Conservation (phyloP, 192 early-diverging fungal genomes). For the Pilaira anomala region DNA sequence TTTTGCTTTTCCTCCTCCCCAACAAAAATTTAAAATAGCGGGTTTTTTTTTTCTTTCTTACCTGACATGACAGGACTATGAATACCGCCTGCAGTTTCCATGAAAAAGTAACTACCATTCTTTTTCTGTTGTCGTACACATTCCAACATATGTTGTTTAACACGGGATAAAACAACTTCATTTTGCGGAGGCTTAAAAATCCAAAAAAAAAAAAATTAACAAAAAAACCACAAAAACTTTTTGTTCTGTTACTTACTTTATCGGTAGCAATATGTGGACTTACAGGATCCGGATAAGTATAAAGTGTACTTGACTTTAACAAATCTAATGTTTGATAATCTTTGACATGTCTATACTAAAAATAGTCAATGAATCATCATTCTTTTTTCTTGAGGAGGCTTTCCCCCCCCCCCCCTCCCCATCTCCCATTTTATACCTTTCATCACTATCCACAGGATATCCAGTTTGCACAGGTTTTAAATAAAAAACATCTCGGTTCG, state of each 20-base stretch:
- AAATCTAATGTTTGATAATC: slow-evolving; percentile 36
- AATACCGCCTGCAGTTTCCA: slow-evolving; percentile 85
- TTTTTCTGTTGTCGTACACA: slow-evolving; percentile 19
- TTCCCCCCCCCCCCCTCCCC: not conserved
- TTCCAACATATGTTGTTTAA: slow-evolving; percentile 39
- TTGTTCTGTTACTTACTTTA: slow-evolving; percentile 32
- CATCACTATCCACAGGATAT: slow-evolving; percentile 74
- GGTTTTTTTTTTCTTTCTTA: slow-evolving; percentile 15
- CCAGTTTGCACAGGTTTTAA: slow-evolving; percentile 85
- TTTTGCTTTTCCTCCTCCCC: not conserved
- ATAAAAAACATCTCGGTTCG: slow-evolving; percentile 55
- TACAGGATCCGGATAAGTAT: slow-evolving; percentile 68
- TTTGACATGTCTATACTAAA: slow-evolving; percentile 53
- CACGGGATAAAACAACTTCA: slow-evolving; percentile 38
- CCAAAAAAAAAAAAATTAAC: not conserved
- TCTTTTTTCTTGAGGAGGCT: not conserved
- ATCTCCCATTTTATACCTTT: slow-evolving; percentile 45
- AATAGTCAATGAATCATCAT: not conserved
- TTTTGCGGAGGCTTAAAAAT: slow-evolving; percentile 44
- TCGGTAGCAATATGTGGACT: slow-evolving; percentile 70
- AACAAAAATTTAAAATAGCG: slow-evolving; percentile 2
- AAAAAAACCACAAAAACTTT: not conserved
- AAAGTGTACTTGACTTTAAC: slow-evolving; percentile 48
- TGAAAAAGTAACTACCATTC: slow-evolving; percentile 46
- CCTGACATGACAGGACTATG: slow-evolving; percentile 72